Percentiles rank a stretch among this genome's conserved stretches.
phyloP scores from a whole-genome alignment of 2,329 filamentous ascomycete species.

The Cladosporium colombiae region DNA sequence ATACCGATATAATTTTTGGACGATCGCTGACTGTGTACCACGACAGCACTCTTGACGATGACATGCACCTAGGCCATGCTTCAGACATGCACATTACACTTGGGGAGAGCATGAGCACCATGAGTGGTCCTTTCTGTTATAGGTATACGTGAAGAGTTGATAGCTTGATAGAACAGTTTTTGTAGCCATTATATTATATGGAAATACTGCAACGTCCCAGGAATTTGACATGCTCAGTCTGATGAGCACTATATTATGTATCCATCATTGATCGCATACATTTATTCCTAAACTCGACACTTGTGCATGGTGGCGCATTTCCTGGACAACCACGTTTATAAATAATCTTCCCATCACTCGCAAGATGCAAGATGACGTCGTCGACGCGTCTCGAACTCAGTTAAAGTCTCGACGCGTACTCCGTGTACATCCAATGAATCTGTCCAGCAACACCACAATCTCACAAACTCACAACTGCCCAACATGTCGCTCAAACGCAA shows the following conservation, averaged over 20 bases:
- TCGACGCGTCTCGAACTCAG: background rate
- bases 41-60: conserved; percentile 41
- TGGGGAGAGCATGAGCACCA: conserved; percentile 43
- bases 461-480: background rate
- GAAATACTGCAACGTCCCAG: background rate
- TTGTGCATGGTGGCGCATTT: background rate
- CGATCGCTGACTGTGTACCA: background rate
- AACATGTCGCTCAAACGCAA: conserved; percentile 55
- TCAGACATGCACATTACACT: conserved; percentile 18
- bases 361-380: conserved; percentile 1
- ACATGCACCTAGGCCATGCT: conserved; percentile 39
- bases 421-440: background rate
- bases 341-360: background rate
- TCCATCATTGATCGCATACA: background rate
- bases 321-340: background rate
- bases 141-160: conserved; percentile 35
- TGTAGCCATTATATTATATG: background rate
- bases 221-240: background rate
- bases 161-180: background rate
- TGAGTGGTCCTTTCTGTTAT: conserved; percentile 49
- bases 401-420: background rate
- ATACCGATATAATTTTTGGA: no score
- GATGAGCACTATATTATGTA: background rate
- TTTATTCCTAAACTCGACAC: background rate
- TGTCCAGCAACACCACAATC: background rate